These are phyloP conservation scores for Botryotinia calthae DNA, from an alignment of 2,329 filamentous ascomycete species.

Conservation along the genomic window DNA sequence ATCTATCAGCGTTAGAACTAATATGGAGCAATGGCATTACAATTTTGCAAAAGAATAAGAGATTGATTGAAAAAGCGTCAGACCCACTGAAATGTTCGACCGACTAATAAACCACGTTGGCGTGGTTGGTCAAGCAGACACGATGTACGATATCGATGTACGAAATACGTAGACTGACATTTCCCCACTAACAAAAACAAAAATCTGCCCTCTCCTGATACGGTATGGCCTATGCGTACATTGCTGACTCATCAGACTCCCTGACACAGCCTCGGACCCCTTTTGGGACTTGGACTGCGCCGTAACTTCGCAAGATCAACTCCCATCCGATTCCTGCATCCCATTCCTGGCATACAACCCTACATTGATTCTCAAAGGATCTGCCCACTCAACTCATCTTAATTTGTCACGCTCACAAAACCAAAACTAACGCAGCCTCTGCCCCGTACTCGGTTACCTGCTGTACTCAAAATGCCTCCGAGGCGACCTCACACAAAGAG, in stretches of 20 bases:
- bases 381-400: neutral
- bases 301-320: neutral
- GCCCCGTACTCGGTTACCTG: neutral
- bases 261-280: neutral
- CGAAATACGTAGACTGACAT: too few relatives aligned
- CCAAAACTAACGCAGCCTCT: neutral
- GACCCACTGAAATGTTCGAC: too few relatives aligned
- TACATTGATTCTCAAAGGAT: neutral
- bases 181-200: too few relatives aligned
- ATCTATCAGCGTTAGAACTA: too few relatives aligned
- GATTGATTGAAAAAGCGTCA: too few relatives aligned
- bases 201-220: too few relatives aligned
- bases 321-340: neutral
- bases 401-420: neutral
- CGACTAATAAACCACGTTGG: too few relatives aligned
- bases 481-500: neutral
- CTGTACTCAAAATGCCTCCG: neutral
- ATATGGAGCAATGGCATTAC: too few relatives aligned
- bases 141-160: too few relatives aligned
- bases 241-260: neutral
- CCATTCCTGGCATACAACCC: neutral
- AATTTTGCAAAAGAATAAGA: too few relatives aligned
- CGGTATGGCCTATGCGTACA: too few relatives aligned
- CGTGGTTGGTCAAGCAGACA: too few relatives aligned
- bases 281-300: neutral